These are phyloP conservation scores for Nakataea oryzae DNA, from an alignment of 2,329 filamentous ascomycete genomes.

Conservation along the genomic window DNA sequence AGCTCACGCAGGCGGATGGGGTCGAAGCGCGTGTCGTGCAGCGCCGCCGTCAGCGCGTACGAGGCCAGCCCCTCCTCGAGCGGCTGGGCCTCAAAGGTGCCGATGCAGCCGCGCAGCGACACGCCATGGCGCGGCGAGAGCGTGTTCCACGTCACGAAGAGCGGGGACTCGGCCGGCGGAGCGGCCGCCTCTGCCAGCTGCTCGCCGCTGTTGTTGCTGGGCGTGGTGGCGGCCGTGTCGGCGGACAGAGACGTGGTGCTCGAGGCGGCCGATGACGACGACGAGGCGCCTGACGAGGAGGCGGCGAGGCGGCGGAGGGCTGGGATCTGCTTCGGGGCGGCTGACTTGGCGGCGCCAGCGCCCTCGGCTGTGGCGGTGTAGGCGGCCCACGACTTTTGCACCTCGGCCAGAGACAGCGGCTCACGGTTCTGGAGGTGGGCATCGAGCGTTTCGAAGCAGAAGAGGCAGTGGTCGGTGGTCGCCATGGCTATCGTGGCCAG, in stretches of 20 bases:
- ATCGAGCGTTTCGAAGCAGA: conserved; percentile 81
- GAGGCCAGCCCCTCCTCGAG: conserved; percentile 62
- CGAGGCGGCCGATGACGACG: conserved; percentile 15
- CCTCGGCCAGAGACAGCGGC: conserved; percentile 53
- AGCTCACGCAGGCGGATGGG: conserved; percentile 45
- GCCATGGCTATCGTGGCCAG: conserved; percentile 52
- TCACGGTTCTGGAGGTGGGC: conserved; percentile 64
- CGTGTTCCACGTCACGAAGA: conserved; percentile 95
- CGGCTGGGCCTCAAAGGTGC: conserved; percentile 75
- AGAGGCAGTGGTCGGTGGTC: conserved; percentile 73
- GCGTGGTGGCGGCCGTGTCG: conserved; percentile 11
- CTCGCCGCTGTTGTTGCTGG: conserved; percentile 5
- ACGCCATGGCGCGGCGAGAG: conserved; percentile 48
- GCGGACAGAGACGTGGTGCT: conserved; percentile 20
- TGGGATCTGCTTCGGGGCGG: conserved; percentile 24
- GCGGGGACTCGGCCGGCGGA: conserved; percentile 47
- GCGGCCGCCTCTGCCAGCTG: conserved; percentile 10
- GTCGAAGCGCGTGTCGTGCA: conserved; percentile 52
- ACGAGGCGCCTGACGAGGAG: conserved; percentile 21
- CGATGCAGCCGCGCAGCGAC: conserved; percentile 84
- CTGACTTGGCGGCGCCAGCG: conserved; percentile 7
- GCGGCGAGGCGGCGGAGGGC: conserved; percentile 30
- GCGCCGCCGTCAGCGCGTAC: conserved; percentile 73
- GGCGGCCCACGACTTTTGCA: conserved; percentile 55
- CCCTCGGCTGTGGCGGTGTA: conserved; percentile 20